A percentile compares a stretch with the other conserved stretches of the same genome.
phyloP scores from a whole-genome alignment of 192 early-diverging fungal species.

The Dimargaris cristalligena region DNA sequence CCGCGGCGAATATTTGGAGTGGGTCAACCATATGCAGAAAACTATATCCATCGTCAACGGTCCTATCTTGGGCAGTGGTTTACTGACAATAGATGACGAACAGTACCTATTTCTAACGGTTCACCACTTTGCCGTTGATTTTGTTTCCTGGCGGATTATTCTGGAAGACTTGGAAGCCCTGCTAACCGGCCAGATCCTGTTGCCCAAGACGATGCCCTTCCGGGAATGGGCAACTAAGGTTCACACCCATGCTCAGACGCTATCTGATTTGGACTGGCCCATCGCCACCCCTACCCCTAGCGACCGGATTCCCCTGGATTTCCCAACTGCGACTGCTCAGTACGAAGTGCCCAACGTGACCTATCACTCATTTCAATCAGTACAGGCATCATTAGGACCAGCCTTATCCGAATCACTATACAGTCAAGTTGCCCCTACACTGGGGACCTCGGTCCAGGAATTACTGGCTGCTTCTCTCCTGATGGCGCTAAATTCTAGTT shows the following conservation, averaged over 20 bases:
- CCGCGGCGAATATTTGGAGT: neutral
- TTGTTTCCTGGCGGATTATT: conserved; percentile 22
- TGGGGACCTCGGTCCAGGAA: neutral
- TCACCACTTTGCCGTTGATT: conserved; percentile 19
- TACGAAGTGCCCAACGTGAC: too few relatives aligned
- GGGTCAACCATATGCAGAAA: neutral
- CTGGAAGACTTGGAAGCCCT: conserved; percentile 17
- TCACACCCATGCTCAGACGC: conserved; percentile 3
- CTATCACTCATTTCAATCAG: too few relatives aligned
- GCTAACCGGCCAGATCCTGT: conserved; percentile 5
- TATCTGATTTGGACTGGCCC: neutral
- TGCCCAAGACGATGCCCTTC: conserved; percentile 14
- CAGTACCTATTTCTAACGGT: conserved; percentile 15
- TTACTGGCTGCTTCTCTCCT: neutral
- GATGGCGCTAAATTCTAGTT: neutral
- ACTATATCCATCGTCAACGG: neutral
- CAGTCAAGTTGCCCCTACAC: too few relatives aligned
- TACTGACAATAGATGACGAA: conserved; percentile 5
- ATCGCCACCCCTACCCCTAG: too few relatives aligned
- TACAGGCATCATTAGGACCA: too few relatives aligned
- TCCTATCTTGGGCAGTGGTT: neutral
- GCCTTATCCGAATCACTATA: too few relatives aligned
- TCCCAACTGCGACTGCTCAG: too few relatives aligned
- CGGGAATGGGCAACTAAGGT: conserved; percentile 12
- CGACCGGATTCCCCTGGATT: too few relatives aligned